phyloP scores from a whole-genome alignment of 306 rosid species.

The Lablab purpureus region DNA sequence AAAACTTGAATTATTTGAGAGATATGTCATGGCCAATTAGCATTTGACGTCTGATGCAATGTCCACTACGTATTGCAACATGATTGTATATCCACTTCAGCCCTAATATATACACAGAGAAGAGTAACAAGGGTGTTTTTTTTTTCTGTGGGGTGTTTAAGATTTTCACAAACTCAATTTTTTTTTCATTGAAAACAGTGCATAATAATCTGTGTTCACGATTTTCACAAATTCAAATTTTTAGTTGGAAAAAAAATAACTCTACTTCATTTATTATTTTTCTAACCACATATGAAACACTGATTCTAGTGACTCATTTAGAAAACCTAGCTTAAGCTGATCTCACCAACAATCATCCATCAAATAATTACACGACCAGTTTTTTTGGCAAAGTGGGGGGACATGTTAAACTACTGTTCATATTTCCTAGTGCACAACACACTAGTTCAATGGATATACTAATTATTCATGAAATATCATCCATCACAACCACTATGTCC shows the following conservation, averaged over 20 bases:
- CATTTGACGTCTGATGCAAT: conserved; percentile 44
- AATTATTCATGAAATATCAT: conserved; percentile 22
- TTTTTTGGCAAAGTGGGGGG: conserved; percentile 34
- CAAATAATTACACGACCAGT: conserved; percentile 17
- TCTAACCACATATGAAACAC: background rate
- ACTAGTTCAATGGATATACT: background rate
- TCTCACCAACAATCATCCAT: conserved; percentile 26
- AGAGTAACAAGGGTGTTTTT: background rate
- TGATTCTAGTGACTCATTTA: background rate
- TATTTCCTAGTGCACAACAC: conserved; percentile 29
- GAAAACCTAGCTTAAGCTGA: conserved; percentile 40
- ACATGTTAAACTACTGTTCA: conserved; percentile 32
- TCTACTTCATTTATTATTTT: background rate
- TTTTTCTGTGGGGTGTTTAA: background rate
- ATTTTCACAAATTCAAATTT: too few relatives aligned
- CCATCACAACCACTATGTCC: conserved; percentile 10
- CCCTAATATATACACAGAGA: background rate
- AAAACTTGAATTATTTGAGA: conserved; percentile 1
- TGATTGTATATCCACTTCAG: conserved; percentile 53
- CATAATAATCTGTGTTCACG: background rate
- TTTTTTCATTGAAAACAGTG: background rate
- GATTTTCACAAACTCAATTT: background rate
- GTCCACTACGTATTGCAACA: conserved; percentile 50
- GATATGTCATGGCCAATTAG: conserved; percentile 29
- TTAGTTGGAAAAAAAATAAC: background rate